Evolutionary conservation across 805 yeast species (phyloP).

Genomic region (Candida pini): DNA sequence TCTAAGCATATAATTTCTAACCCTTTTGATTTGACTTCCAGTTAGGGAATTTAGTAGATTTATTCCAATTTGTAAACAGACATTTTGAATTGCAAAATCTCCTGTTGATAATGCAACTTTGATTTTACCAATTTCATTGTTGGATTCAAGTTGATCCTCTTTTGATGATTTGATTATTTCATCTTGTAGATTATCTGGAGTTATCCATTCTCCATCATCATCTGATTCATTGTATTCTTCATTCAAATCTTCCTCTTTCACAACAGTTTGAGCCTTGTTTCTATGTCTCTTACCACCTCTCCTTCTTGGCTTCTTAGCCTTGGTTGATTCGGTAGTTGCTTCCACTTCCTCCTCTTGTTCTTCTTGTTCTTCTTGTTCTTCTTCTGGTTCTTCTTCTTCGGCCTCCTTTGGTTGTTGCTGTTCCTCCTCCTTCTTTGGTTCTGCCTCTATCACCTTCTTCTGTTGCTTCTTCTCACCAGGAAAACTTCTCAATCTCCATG

Average conservation of each 20-base stretch:
- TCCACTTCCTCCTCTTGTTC: constrained; percentile 3
- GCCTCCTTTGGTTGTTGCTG: constrained; percentile 4
- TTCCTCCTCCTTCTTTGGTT: constrained; percentile 11
- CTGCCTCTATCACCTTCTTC: constrained; percentile 18
- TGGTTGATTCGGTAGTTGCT: constrained; percentile 4
- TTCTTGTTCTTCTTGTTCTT: constrained; percentile 5
- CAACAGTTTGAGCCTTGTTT: constrained; percentile 33
- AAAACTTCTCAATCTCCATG: constrained; percentile 58
- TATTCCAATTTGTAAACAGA: constrained; percentile 83
- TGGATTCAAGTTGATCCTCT: constrained; percentile 47
- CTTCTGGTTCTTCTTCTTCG: constrained; percentile 2
- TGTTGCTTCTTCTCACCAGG: constrained; percentile 58
- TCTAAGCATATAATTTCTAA: constrained; percentile 88
- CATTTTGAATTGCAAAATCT: constrained; percentile 97
- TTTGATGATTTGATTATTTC: constrained; percentile 64
- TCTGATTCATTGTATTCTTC: constrained; percentile 62
- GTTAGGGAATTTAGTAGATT: constrained; percentile 78
- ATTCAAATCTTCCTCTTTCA: constrained; percentile 11
- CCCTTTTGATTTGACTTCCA: constrained; percentile 78
- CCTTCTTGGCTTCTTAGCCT: constrained; percentile 42
- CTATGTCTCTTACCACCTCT: constrained; percentile 65
- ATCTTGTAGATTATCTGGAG: constrained; percentile 75
- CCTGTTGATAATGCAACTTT: constrained; percentile 88
- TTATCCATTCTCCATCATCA: constrained; percentile 88
- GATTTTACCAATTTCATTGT: constrained; percentile 29